Evolutionary conservation across 306 rosid genomes (phyloP), one percentile per base, ranked within the genome.

Genomic region (Betula pendula): DNA sequence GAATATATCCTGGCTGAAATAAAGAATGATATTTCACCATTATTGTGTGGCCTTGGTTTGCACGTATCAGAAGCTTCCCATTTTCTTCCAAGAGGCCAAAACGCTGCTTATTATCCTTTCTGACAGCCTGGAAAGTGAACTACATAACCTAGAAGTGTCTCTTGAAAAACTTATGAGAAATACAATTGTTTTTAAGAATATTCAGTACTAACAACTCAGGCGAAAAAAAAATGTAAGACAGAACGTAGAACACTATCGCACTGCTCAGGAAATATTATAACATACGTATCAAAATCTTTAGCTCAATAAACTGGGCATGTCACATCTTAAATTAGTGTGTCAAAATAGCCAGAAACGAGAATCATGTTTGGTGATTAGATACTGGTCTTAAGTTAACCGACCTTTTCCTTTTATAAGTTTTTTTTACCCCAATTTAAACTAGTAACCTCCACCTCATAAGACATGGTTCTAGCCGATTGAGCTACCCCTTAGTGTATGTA

Each of bases 31-130:
- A 81, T 17, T 5, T 78, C 81, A 95, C 97, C 79, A 62, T 75
- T 71, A 90, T 55, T 44, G 97, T 84, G 82, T 95, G 99, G 80
- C 97, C 99, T 89, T 95, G 97, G 81, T 92, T 95, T 70, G 97
- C 97, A 38, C 97, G 93, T 72, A 95, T 90, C 27, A 91, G 82
- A 70, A 89, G 83, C 79, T 90, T 96, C 70, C 89, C 96, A 48
- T 89, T 84, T 72, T 95, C 97, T 88, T 95, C 97, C 69, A 87
- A 69, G 70, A 95, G 96, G 83, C 92, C 73, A 68, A 92, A 90
- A 4, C 97, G 92, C 87, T 89, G 97, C 92, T 95, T 95, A 68
- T 89, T 87, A 87, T 92, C 98, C 85, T 77, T 90, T 75, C 74
- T 68, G 66, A 95, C 97, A 79, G 97, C 98, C 98, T 95, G 71